A percentile compares a stretch with the other conserved stretches of the same genome.
These are phyloP conservation scores for Colletotrichum somersetense DNA, from an alignment of 2,329 filamentous ascomycete species.

Conservation along the genomic window DNA sequence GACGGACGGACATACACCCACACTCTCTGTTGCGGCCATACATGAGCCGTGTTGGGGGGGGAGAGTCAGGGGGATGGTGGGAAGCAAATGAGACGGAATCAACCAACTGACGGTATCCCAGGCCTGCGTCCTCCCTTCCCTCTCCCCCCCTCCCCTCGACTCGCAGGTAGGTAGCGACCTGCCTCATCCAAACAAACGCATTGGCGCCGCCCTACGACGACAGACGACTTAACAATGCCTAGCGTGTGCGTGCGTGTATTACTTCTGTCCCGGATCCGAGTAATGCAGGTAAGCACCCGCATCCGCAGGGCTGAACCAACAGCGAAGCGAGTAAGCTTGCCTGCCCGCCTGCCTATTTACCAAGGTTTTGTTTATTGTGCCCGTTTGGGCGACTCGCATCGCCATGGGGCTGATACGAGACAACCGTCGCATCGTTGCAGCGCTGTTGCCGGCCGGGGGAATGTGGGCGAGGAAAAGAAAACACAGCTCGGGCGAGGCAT, in stretches of 20 bases:
- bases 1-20: not conserved
- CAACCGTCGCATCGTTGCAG: slow-evolving; percentile 6
- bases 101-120: not conserved
- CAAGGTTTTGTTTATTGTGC: slow-evolving; percentile 5
- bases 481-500: not conserved
- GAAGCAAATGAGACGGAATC: not conserved
- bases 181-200: not conserved
- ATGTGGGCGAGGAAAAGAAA: not conserved
- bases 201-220: not conserved
- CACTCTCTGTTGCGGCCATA: not conserved
- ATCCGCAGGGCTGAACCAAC: slow-evolving; percentile 34
- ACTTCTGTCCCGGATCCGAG: not conserved
- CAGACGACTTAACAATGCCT: not conserved
- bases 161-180: not conserved
- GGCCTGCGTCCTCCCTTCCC: too few species aligned
- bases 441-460: not conserved
- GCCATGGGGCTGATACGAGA: slow-evolving; percentile 28
- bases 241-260: not conserved
- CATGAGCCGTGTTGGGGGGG: too few species aligned
- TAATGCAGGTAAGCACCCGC: slow-evolving; percentile 1
- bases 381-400: slow-evolving; percentile 28
- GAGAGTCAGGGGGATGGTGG: not conserved
- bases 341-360: not conserved
- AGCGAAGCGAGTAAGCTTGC: not conserved
- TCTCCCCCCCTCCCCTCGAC: too few species aligned